phyloP scores from a whole-genome alignment of 192 early-diverging fungal species.

The Spizellomyces punctatus region DNA sequence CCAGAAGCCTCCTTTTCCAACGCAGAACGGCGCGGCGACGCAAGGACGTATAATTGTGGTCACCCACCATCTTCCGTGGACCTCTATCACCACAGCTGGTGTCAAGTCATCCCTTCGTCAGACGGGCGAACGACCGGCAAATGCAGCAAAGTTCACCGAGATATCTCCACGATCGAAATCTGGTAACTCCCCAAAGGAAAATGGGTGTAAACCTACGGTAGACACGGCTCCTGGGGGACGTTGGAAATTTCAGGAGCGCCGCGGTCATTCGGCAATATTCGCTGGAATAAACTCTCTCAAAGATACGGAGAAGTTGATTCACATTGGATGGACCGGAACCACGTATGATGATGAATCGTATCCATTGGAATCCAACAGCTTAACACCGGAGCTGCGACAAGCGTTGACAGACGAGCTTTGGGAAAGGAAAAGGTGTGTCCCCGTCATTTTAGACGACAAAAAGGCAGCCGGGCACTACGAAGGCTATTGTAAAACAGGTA shows the following conservation, averaged over 20 bases:
- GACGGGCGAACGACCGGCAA: slow-evolving; percentile 7
- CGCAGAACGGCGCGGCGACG: too few species aligned
- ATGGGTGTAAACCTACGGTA: background rate
- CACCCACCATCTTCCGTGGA: slow-evolving; percentile 41
- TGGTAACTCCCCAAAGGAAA: background rate
- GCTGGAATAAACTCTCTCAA: slow-evolving; percentile 76
- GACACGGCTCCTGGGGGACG: background rate
- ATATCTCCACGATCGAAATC: background rate
- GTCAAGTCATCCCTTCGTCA: slow-evolving; percentile 12
- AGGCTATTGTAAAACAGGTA: slow-evolving; percentile 94
- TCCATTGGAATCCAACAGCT: slow-evolving; percentile 50
- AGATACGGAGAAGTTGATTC: slow-evolving; percentile 58
- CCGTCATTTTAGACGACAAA: slow-evolving; percentile 77
- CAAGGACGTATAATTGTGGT: slow-evolving; percentile 31
- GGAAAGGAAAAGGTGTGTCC: slow-evolving; percentile 61
- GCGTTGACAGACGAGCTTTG: slow-evolving; percentile 58
- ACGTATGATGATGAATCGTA: slow-evolving; percentile 62
- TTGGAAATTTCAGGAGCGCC: slow-evolving; percentile 41
- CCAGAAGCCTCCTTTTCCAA: too few species aligned
- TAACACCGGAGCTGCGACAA: slow-evolving; percentile 55
- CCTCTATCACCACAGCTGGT: slow-evolving; percentile 10
- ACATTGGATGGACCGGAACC: slow-evolving; percentile 76
- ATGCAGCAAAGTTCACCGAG: slow-evolving; percentile 11
- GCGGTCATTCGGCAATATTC: slow-evolving; percentile 89
- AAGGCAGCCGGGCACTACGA: slow-evolving; percentile 87